phyloP scores from a whole-genome alignment of 2,329 filamentous ascomycete genomes.

The Colletotrichum echinochloae region DNA sequence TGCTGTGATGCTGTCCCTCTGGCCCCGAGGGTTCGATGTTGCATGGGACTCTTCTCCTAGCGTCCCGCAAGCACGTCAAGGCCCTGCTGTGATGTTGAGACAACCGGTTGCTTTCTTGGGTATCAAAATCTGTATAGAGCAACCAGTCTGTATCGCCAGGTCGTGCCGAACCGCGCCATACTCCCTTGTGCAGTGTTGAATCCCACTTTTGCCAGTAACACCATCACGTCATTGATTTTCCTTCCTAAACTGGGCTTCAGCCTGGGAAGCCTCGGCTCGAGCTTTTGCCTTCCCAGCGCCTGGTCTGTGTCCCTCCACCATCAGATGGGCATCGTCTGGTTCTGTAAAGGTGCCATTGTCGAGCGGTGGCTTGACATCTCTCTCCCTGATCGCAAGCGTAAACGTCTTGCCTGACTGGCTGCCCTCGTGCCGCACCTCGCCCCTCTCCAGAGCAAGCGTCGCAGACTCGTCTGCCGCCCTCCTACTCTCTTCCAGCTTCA shows the following conservation, averaged over 20 bases:
- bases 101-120: slow-evolving; percentile 14
- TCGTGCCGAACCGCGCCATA: too few relatives aligned
- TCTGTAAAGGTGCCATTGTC: slow-evolving; percentile 40
- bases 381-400: slow-evolving; percentile 65
- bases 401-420: slow-evolving; percentile 53
- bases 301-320: slow-evolving; percentile 63
- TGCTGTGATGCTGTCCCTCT: slow-evolving; percentile 43
- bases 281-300: slow-evolving; percentile 30
- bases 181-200: not conserved
- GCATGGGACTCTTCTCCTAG: too few relatives aligned
- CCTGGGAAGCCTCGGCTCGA: slow-evolving; percentile 48
- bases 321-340: slow-evolving; percentile 55
- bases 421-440: slow-evolving; percentile 45
- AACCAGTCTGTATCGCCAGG: not conserved
- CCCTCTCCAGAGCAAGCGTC: slow-evolving; percentile 64
- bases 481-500: slow-evolving; percentile 60
- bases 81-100: not conserved
- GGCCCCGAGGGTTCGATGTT: slow-evolving; percentile 9
- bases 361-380: slow-evolving; percentile 53
- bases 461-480: slow-evolving; percentile 54
- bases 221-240: not conserved
- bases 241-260: slow-evolving; percentile 2
- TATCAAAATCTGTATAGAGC: slow-evolving; percentile 32
- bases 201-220: not conserved
- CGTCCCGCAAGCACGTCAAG: not conserved